phyloP scores from a whole-genome alignment of 345 rosid species.

The Gossypium raimondii region DNA sequence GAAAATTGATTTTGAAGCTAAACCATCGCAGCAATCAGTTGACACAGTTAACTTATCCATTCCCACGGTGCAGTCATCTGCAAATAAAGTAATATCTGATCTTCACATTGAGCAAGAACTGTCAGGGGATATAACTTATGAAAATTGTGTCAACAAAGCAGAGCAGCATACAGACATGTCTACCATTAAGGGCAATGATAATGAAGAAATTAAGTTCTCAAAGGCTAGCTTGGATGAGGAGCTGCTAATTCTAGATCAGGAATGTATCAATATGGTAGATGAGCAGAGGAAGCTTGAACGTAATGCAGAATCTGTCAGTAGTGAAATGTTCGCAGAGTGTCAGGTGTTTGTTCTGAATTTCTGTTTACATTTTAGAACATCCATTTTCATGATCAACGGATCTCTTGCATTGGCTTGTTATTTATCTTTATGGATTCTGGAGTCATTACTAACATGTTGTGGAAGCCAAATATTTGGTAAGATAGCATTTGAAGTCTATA shows the following conservation, averaged over 20 bases:
- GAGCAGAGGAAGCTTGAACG: constrained; percentile 90
- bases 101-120: constrained; percentile 27
- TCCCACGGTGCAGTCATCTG: constrained; percentile 20
- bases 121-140: constrained; percentile 27
- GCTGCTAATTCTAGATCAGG: constrained; percentile 52
- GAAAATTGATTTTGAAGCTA: constrained; percentile 25
- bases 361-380: not conserved
- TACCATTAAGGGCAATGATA: constrained; percentile 23
- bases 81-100: constrained; percentile 21
- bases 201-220: constrained; percentile 32
- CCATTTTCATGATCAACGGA: not conserved
- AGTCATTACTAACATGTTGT: constrained; percentile 8
- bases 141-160: constrained; percentile 10
- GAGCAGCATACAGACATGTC: constrained; percentile 23
- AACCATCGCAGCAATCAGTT: constrained; percentile 16
- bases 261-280: constrained; percentile 53
- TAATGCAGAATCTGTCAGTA: constrained; percentile 87
- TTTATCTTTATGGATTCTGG: constrained; percentile 6
- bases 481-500: not conserved
- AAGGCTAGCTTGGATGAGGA: constrained; percentile 70
- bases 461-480: not conserved
- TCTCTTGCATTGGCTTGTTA: constrained; percentile 1
- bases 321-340: constrained; percentile 93
- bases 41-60: constrained; percentile 30
- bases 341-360: constrained; percentile 50